Conservation (phyloP, 2,329 filamentous ascomycete species). For the Iodosphaeria phyllophila region DNA sequence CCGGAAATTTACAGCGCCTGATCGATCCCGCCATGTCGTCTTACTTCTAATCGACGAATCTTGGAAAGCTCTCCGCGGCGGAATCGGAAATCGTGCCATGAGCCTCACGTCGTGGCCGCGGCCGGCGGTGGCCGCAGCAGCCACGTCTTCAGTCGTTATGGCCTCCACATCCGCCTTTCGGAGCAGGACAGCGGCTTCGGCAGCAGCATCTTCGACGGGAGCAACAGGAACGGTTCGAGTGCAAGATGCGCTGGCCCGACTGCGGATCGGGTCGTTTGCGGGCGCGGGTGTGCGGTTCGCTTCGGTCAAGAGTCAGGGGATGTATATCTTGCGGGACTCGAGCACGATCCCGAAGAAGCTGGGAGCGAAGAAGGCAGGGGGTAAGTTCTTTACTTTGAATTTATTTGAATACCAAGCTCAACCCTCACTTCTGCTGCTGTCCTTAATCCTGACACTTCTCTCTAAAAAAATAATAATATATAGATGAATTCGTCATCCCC, state of each 20-base stretch:
- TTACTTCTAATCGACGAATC: not conserved
- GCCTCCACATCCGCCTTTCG: too few species aligned
- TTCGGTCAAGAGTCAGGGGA: constrained; percentile 45
- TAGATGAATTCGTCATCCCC: constrained; percentile 81
- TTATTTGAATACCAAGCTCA: not conserved
- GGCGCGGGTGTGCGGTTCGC: constrained; percentile 30
- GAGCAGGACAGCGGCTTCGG: constrained; percentile 6
- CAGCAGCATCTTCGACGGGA: constrained; percentile 5
- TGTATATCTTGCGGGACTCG: constrained; percentile 45
- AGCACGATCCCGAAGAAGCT: constrained; percentile 59
- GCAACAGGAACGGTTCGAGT: constrained; percentile 7
- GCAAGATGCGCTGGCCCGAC: constrained; percentile 12
- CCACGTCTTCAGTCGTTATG: too few species aligned
- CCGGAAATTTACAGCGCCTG: not conserved
- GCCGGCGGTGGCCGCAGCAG: constrained; percentile 20
- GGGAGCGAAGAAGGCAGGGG: constrained; percentile 83
- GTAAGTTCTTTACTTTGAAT: constrained; percentile 27
- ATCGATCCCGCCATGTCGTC: not conserved
- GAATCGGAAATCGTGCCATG: too few species aligned
- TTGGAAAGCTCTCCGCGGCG: too few species aligned
- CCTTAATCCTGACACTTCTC: not conserved
- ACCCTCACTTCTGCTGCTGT: too few species aligned
- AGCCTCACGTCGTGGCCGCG: constrained; percentile 23
- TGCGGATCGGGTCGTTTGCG: constrained; percentile 11
- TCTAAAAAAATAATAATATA: not conserved